A percentile compares a stretch with the other conserved stretches of the same genome.
Conservation (phyloP, 495 filamentous ascomycete genomes). For the Penicillium manginii region DNA sequence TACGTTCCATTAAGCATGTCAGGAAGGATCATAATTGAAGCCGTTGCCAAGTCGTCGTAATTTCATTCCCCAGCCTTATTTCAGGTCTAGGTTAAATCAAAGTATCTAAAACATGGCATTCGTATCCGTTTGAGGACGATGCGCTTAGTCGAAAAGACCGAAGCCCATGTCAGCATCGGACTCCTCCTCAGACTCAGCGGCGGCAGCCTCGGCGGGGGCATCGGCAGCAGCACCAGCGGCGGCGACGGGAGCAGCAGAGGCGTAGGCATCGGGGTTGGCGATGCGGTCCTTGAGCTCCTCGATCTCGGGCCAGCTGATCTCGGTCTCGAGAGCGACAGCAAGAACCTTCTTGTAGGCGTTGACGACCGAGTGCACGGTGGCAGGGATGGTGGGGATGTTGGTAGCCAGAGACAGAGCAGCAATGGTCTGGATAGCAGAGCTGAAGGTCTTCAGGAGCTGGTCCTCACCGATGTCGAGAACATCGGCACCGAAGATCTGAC, state of each 20-base stretch:
- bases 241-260: constrained; percentile 73
- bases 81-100: constrained; percentile 31
- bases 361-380: constrained; percentile 90
- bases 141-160: constrained; percentile 62
- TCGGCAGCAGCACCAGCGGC: constrained; percentile 53
- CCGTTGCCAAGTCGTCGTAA: constrained; percentile 38
- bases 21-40: constrained; percentile 9
- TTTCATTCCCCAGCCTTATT: constrained; percentile 37
- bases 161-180: constrained; percentile 59
- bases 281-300: constrained; percentile 98
- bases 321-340: constrained; percentile 86
- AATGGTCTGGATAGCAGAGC: constrained; percentile 81
- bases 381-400: constrained; percentile 95
- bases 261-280: constrained; percentile 96
- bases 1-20: constrained; percentile 46
- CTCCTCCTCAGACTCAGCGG: constrained; percentile 55
- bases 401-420: constrained; percentile 86
- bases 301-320: constrained; percentile 94
- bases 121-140: constrained; percentile 32
- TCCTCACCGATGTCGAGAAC: constrained; percentile 93
- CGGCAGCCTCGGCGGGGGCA: constrained; percentile 54
- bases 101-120: constrained; percentile 50
- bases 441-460: constrained; percentile 85
- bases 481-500: constrained; percentile 80
- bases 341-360: constrained; percentile 98